A percentile compares a stretch with the other conserved stretches of the same genome.
Conservation (phyloP, 257 asterid species). For the Euphrasia confusa region DNA sequence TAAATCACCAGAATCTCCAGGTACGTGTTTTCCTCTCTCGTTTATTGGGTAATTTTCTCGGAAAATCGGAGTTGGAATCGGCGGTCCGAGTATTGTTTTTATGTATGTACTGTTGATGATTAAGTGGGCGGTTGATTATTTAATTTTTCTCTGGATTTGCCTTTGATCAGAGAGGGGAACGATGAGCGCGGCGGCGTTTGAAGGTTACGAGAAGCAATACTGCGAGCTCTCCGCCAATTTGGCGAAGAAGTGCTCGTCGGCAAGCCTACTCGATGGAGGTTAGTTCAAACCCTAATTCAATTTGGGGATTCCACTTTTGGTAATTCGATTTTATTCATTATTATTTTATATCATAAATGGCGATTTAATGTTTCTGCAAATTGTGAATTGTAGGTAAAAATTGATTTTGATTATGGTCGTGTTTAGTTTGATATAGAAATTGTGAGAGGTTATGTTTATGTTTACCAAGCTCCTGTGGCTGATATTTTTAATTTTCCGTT, state of each 20-base stretch:
- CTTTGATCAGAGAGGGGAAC: conserved; percentile 21
- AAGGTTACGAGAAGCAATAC: conserved; percentile 53
- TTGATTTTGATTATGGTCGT: not conserved
- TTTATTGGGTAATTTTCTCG: not conserved
- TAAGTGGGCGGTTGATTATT: conserved; percentile 10
- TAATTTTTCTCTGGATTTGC: not conserved
- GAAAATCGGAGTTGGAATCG: too few relatives aligned
- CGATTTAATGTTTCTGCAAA: not conserved
- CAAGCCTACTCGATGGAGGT: conserved; percentile 43
- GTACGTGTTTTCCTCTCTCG: conserved; percentile 3
- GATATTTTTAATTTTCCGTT: not conserved
- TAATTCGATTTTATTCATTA: not conserved
- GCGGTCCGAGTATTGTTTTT: not conserved
- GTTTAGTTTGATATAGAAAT: conserved; percentile 2
- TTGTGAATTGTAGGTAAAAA: not conserved
- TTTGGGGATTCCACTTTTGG: not conserved
- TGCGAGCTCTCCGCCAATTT: conserved; percentile 54
- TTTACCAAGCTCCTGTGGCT: conserved; percentile 10
- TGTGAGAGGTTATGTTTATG: conserved; percentile 15
- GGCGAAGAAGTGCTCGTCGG: conserved; percentile 36
- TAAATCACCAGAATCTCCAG: conserved; percentile 5
- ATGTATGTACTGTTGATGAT: not conserved
- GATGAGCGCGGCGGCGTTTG: conserved; percentile 50
- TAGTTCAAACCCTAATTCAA: conserved; percentile 22
- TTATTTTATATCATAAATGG: not conserved